Base-by-base conservation (phyloP, 1,284 basidiomycete species). In the Irpex rosettiformis region DNA sequence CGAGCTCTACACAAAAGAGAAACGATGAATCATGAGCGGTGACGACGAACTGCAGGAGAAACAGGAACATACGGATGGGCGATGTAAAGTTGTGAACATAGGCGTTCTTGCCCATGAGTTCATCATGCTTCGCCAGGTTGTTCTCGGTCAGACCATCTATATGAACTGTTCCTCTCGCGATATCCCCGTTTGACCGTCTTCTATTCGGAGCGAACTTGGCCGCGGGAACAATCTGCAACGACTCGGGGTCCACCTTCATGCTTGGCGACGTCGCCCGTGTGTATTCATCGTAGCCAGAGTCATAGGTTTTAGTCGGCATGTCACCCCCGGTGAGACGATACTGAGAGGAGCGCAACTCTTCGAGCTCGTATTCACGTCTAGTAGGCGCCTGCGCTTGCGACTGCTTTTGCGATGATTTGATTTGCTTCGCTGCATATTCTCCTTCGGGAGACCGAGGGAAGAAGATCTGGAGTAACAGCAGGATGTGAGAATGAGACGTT, bases 381-480 rank as follows among this genome's bases (percentile, higher is more conserved):
- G 27, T 54, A 43, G 52, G 57, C 43, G 51, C 33, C 11, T 58
- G 57, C 18, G 51, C 11, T 22, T 53, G 47, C 3, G 27, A 40
- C 21, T 53, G 21, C 40, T 65, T 64, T 37, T 65, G 65, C 28
- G 63, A 63, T 2, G 68, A 59, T 10, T 28, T 24, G 24, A 57
- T 57, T 11, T 60, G 54, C 52, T 65, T 65, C 4, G 58, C 58
- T 6, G 55, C 54, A 52, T 67, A 58, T 70, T 89, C 88, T 45
- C 76, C 74, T 68, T 87, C 80, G 54, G 84, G 77, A 2, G 84
- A 87, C 24, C 89, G 85, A 29, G 89, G 88, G 72, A 91, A 91
- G 77, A 91, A 91, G 28, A 91, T 88, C 87, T 89, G 61, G 30
- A n/a, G 58, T 25, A 24, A 49, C 22, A 18, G 7, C 6, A 45